Evolutionary conservation across 768 basidiomycete genomes (phyloP).

Genomic region (Lactifluus subvellereus): DNA sequence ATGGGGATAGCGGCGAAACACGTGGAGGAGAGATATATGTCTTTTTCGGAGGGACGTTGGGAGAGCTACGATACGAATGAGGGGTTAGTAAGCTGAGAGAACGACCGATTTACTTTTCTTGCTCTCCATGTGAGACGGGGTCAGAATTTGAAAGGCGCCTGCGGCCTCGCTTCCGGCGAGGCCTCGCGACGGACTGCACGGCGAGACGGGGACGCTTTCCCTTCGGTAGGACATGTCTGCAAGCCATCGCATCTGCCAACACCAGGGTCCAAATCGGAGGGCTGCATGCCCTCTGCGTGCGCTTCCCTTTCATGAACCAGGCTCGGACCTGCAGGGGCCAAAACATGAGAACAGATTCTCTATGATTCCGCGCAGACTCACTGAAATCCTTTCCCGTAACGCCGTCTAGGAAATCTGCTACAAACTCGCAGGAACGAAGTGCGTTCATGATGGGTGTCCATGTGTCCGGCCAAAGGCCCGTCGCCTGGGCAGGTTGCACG

Average conservation of each 20-base stretch:
- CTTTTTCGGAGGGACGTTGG: not conserved
- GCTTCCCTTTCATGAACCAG: too few relatives aligned
- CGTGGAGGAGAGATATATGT: constrained; percentile 13
- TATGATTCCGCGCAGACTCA: not conserved
- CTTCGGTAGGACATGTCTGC: not conserved
- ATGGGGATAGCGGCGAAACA: not conserved
- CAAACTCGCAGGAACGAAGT: constrained; percentile 11
- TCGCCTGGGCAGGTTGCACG: constrained; percentile 1
- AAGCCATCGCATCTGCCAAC: not conserved
- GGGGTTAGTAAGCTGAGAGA: not conserved
- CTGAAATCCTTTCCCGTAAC: not conserved
- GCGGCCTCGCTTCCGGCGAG: not conserved
- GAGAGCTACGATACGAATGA: not conserved
- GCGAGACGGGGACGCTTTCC: not conserved
- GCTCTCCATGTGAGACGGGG: not conserved
- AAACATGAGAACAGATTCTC: not conserved
- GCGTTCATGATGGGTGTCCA: constrained; percentile 13
- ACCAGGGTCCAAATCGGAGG: not conserved
- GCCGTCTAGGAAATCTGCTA: constrained; percentile 6
- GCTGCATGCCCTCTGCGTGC: not conserved
- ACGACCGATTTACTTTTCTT: not conserved
- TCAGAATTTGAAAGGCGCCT: not conserved
- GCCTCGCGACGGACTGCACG: not conserved
- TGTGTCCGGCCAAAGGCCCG: constrained; percentile 15
- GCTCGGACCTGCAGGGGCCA: not conserved